phyloP scores from a whole-genome alignment of 1,284 basidiomycete genomes.

The Phellinidium pouzarii region DNA sequence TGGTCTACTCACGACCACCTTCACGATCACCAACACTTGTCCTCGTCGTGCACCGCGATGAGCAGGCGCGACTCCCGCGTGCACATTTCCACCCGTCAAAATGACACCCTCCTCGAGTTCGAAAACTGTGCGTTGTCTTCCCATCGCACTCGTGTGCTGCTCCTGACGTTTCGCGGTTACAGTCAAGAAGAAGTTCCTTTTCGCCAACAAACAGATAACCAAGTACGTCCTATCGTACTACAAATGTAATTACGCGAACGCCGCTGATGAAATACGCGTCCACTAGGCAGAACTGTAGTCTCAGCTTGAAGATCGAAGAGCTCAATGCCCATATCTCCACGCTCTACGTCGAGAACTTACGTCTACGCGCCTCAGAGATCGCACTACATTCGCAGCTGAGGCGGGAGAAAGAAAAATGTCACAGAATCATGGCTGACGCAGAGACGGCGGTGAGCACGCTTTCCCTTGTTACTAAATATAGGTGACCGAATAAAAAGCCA shows the following conservation, averaged over 20 bases:
- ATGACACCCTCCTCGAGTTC: conserved; percentile 73
- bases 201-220: conserved; percentile 84
- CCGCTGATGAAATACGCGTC: conserved; percentile 9
- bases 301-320: conserved; percentile 76
- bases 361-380: conserved; percentile 72
- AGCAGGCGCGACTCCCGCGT: conserved; percentile 71
- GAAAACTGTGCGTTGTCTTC: conserved; percentile 60
- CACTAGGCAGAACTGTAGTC: conserved; percentile 71
- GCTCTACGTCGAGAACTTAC: conserved; percentile 73
- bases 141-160: conserved; percentile 8
- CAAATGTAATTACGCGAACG: neutral
- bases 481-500: conserved; percentile 4
- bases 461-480: neutral
- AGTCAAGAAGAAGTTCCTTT: conserved; percentile 88
- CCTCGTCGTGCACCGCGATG: conserved; percentile 35
- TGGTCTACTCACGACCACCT: conserved; percentile 3
- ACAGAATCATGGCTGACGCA: conserved; percentile 60
- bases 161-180: conserved; percentile 24
- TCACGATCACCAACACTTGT: neutral
- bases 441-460: conserved; percentile 58
- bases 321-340: conserved; percentile 73
- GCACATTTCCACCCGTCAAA: conserved; percentile 60
- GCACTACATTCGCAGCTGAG: conserved; percentile 66
- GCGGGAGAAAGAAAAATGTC: conserved; percentile 68
- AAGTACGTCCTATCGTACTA: conserved; percentile 46